phyloP scores from a whole-genome alignment of 2,329 filamentous ascomycete genomes.

The Diaporthe aspalathi region DNA sequence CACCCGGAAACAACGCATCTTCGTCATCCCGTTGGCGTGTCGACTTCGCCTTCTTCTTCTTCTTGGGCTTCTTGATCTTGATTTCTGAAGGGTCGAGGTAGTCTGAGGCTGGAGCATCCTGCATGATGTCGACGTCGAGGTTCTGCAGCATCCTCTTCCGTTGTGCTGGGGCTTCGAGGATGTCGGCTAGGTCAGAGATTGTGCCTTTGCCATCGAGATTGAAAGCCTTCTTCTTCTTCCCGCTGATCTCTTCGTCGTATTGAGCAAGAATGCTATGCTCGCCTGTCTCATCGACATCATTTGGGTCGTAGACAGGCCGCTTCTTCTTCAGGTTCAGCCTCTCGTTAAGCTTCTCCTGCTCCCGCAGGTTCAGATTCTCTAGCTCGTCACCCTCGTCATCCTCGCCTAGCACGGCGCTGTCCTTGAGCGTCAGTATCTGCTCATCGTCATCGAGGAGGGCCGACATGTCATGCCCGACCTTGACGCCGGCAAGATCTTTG shows the following conservation, averaged over 20 bases:
- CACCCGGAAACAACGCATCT: constrained; percentile 63
- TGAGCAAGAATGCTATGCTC: constrained; percentile 81
- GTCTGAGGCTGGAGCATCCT: constrained; percentile 78
- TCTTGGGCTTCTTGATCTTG: constrained; percentile 95
- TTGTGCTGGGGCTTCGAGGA: constrained; percentile 57
- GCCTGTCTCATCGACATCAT: constrained; percentile 74
- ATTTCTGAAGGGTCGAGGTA: constrained; percentile 88
- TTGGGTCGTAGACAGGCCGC: constrained; percentile 88
- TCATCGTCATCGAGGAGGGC: constrained; percentile 86
- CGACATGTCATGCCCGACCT: constrained; percentile 87
- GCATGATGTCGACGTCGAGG: constrained; percentile 78
- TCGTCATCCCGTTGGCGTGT: constrained; percentile 78
- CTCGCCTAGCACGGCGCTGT: constrained; percentile 84
- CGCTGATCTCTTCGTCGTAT: constrained; percentile 94
- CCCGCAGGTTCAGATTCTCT: constrained; percentile 78
- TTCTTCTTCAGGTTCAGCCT: constrained; percentile 90
- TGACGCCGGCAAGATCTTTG: constrained; percentile 88
- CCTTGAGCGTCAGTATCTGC: constrained; percentile 94
- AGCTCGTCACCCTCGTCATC: constrained; percentile 93
- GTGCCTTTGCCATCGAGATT: constrained; percentile 84
- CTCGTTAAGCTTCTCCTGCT: constrained; percentile 79
- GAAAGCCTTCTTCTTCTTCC: constrained; percentile 89
- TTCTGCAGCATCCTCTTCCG: constrained; percentile 74
- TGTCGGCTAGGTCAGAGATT: constrained; percentile 71
- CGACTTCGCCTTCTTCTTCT: constrained; percentile 86